A percentile compares a stretch with the other conserved stretches of the same genome.
Evolutionary conservation across 768 basidiomycete genomes (phyloP).

Genomic region (Calocybe cyanea): DNA sequence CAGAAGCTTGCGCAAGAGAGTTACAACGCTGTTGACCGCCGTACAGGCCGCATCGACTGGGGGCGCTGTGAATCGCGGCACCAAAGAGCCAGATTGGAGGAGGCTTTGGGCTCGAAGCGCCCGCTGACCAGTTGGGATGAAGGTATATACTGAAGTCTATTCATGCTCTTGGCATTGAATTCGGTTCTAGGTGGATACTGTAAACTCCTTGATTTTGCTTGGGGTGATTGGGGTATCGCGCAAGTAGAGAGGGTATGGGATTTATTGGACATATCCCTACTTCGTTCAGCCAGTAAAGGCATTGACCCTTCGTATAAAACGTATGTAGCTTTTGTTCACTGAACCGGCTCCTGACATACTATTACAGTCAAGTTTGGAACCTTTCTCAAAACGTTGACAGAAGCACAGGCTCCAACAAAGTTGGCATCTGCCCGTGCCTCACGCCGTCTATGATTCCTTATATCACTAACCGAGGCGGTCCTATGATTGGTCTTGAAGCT

Average conservation of each 20-base stretch:
- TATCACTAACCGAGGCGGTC: slow-evolving; percentile 92
- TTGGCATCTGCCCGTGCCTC: slow-evolving; percentile 88
- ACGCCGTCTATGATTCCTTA: slow-evolving; percentile 98
- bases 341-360: slow-evolving; percentile 11
- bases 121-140: slow-evolving; percentile 94
- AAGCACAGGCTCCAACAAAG: slow-evolving; percentile 72
- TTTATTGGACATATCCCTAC: slow-evolving; percentile 85
- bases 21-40: slow-evolving; percentile 59
- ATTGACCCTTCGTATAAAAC: slow-evolving; percentile 88
- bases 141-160: slow-evolving; percentile 39
- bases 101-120: slow-evolving; percentile 74
- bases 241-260: slow-evolving; percentile 97
- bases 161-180: neutral
- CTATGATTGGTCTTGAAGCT: slow-evolving; percentile 92
- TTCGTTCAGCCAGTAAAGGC: slow-evolving; percentile 77
- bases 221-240: slow-evolving; percentile 90
- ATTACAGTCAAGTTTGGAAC: slow-evolving; percentile 83
- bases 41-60: slow-evolving; percentile 83
- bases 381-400: slow-evolving; percentile 96
- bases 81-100: slow-evolving; percentile 81
- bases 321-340: slow-evolving; percentile 35
- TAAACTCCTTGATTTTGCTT: slow-evolving; percentile 83
- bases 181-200: slow-evolving; percentile 65
- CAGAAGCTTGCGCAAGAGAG: slow-evolving; percentile 77
- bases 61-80: slow-evolving; percentile 90